phyloP scores from a whole-genome alignment of 441 rosid species.

The Geranium incanum region DNA sequence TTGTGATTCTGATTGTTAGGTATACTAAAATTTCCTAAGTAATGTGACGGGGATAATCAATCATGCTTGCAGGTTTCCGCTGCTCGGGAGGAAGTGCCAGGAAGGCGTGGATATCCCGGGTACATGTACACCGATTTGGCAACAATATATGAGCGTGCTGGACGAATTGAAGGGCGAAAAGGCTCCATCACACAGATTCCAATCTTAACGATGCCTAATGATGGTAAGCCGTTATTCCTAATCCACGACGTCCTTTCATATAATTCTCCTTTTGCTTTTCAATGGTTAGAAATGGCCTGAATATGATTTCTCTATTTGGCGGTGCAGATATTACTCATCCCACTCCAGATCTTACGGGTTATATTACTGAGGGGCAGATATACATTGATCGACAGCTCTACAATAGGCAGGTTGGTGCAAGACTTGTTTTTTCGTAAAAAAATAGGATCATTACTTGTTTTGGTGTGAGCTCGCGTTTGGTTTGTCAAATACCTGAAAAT shows the following conservation, averaged over 20 bases:
- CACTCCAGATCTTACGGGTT: slow-evolving; percentile 99
- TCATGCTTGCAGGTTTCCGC: no score
- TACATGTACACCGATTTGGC: slow-evolving; percentile 99
- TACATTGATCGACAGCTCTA: slow-evolving; percentile 91
- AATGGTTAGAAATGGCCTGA: not conserved
- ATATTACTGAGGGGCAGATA: slow-evolving; percentile 97
- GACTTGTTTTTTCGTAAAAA: not conserved
- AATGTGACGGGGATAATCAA: no score
- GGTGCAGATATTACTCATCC: slow-evolving; percentile 89
- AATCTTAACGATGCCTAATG: slow-evolving; percentile 24
- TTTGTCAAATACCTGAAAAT: no score
- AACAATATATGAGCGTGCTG: slow-evolving; percentile 94
- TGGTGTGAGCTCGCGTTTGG: not conserved
- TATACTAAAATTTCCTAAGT: no score
- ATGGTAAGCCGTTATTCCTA: not conserved
- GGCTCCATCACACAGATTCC: slow-evolving; percentile 99
- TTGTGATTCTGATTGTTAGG: no score
- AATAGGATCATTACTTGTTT: not conserved
- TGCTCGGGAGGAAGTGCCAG: no score
- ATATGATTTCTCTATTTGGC: slow-evolving; percentile 10
- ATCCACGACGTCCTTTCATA: not conserved
- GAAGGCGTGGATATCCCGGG: slow-evolving; percentile 47
- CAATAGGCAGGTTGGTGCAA: slow-evolving; percentile 67
- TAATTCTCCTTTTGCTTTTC: not conserved
- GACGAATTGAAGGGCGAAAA: slow-evolving; percentile 92